A percentile compares a stretch with the other conserved stretches of the same genome.
These are phyloP conservation scores for Septoria linicola DNA, from an alignment of 2,329 filamentous ascomycete genomes.

Conservation along the genomic window DNA sequence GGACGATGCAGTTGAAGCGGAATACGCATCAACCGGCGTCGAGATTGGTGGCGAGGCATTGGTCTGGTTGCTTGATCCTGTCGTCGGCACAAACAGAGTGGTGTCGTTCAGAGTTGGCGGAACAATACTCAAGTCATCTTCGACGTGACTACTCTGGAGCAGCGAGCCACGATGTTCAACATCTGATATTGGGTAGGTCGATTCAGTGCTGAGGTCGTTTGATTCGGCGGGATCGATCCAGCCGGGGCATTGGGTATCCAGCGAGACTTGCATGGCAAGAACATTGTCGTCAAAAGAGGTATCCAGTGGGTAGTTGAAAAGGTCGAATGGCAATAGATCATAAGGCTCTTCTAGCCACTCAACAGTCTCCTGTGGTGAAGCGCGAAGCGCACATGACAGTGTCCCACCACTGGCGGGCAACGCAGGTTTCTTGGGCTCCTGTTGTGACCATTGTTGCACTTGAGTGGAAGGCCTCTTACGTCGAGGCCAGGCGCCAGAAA, in stretches of 20 bases:
- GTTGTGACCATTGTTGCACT: constrained; percentile 19
- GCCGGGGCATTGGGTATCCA: neutral
- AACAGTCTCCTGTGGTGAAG: constrained; percentile 3
- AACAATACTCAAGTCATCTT: no score
- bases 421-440: constrained; percentile 1
- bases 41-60: neutral
- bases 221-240: neutral
- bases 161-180: no score
- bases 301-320: constrained; percentile 10
- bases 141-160: no score
- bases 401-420: neutral
- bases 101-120: no score
- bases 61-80: no score
- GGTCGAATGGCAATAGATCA: constrained; percentile 16
- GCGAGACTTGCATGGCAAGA: neutral
- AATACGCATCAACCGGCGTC: no score
- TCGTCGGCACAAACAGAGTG: no score
- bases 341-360: constrained; percentile 11
- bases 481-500: constrained; percentile 15
- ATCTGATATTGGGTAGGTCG: neutral
- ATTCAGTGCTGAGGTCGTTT: neutral
- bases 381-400: neutral
- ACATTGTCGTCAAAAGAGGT: constrained; percentile 6
- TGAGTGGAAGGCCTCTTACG: constrained; percentile 13
- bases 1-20: constrained; percentile 4